Percentiles rank a stretch among this genome's conserved stretches.
phyloP scores from a whole-genome alignment of 1,284 basidiomycete genomes.

The Irpex lacteus region DNA sequence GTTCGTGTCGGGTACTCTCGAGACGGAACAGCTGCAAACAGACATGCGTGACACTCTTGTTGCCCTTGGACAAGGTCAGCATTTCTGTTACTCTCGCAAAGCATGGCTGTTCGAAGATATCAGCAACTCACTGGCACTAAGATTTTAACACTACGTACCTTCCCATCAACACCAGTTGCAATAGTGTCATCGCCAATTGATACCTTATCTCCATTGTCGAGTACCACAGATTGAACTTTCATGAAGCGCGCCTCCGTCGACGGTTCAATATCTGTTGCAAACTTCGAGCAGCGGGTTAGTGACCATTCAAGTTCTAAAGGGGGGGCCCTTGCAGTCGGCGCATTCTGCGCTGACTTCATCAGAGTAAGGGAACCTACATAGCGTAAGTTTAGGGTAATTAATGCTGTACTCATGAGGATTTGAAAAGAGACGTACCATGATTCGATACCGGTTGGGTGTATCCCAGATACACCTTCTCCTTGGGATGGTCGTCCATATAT shows the following conservation, averaged over 20 bases:
- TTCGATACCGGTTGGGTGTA: not conserved
- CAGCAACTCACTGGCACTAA: too few species aligned
- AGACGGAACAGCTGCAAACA: not conserved
- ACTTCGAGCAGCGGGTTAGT: not conserved
- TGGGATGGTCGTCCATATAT: not conserved
- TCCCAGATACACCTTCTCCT: slow-evolving; percentile 10
- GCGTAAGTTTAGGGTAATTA: too few species aligned
- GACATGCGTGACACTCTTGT: not conserved
- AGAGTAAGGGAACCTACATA: not conserved
- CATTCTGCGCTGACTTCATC: too few species aligned
- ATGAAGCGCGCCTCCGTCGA: not conserved
- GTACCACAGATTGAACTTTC: not conserved
- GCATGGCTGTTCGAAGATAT: too few species aligned
- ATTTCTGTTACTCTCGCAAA: not conserved
- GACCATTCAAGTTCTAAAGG: too few species aligned
- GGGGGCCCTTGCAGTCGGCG: too few species aligned
- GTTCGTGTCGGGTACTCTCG: not conserved
- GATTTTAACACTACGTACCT: too few species aligned
- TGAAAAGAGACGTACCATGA: not conserved
- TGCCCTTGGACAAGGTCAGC: not conserved
- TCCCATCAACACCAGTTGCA: not conserved
- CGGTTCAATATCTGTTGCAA: not conserved
- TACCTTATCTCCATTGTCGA: not conserved
- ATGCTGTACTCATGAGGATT: too few species aligned
- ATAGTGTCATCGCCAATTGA: not conserved